Percentiles rank a stretch among this genome's conserved stretches.
Conservation (phyloP, 1,139 yeast genomes). For the Candida glucosophila region DNA sequence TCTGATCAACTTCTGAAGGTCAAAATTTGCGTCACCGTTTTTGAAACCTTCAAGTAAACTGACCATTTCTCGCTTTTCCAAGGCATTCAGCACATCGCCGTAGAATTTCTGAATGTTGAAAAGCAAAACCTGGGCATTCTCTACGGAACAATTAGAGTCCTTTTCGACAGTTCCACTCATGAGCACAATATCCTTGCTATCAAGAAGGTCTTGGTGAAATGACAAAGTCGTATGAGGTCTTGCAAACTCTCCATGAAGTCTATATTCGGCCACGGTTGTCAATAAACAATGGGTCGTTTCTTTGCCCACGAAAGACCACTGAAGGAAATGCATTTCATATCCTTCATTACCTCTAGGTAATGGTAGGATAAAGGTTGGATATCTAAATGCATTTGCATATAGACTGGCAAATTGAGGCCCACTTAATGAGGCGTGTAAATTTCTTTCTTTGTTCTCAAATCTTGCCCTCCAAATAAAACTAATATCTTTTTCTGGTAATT, state of each 20-base stretch:
- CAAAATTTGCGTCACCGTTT: conserved; percentile 54
- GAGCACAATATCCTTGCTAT: conserved; percentile 57
- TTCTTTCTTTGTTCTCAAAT: conserved; percentile 52
- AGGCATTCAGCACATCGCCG: conserved; percentile 54
- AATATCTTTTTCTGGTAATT: conserved; percentile 53
- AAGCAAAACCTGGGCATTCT: conserved; percentile 71
- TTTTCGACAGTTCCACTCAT: conserved; percentile 84
- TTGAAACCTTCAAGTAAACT: conserved; percentile 53
- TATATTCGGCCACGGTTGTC: conserved; percentile 88
- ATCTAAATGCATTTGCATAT: conserved; percentile 57
- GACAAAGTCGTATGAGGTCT: conserved; percentile 89
- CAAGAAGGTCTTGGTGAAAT: conserved; percentile 74
- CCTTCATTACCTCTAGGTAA: conserved; percentile 50
- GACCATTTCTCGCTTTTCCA: conserved; percentile 14
- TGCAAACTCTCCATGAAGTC: conserved; percentile 84
- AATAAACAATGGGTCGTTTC: conserved; percentile 82
- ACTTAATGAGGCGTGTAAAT: conserved; percentile 59
- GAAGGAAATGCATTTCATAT: conserved; percentile 83
- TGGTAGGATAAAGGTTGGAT: conserved; percentile 72
- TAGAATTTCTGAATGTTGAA: conserved; percentile 84
- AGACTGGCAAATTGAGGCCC: conserved; percentile 50
- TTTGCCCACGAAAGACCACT: conserved; percentile 89
- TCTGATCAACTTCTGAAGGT: conserved; percentile 44
- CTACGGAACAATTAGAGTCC: conserved; percentile 55
- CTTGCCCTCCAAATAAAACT: conserved; percentile 88